Base-by-base conservation (phyloP, 2,329 filamentous ascomycete genomes). In the Periconia macrospinosa region DNA sequence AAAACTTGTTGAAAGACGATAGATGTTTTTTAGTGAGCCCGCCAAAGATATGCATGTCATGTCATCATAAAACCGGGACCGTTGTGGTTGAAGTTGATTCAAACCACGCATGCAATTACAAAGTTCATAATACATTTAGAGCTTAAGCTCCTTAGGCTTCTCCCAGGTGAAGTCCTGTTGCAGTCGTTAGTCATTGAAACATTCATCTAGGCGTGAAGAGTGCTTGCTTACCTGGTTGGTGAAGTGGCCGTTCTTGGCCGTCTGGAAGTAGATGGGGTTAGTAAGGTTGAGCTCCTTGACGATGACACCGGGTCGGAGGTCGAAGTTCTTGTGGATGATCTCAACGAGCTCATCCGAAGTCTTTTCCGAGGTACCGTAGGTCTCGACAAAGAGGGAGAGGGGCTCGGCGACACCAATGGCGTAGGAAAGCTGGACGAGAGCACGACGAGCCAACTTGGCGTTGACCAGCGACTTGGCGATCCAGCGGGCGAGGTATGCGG, bases 221-320 rank as follows among this genome's bases (percentile, higher is more conserved):
- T 9, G 41, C 18, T 17, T n/a, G n/a, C 41, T 2, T 55, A 55
- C 83, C 86, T 96, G 94, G 90, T 97, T 94, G 80, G 92, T 96
- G 81, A 99, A 99, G 86, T 99, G 94, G 70, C 94, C 94, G 82
- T 97, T 97, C 90, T 97, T 97, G 81, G 94, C 94, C 54, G 94
- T 99, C 83, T 93, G 86, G 85, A 87, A 87, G 88, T 99, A 99
- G 83, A 97, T 97, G 75, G 94, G 94, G 80, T 92, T 91, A 78
- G 87, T 89, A 64, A 99, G 86, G 81, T 94, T 89, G 64, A 99
- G 89, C 82, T 97, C 92, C 83, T 91, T 91, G 80, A 97, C 94
- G 72, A 99, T 97, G 77, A 97, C 92, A 87, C 94, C 94, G 54
- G 94, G 94, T 73, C 94, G 88, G 78, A 99, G 86, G 81, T 99